Evolutionary conservation across 805 yeast species (phyloP), one percentile per base, ranked within the genome.

Genomic region (Yamadazyma kitorensis): DNA sequence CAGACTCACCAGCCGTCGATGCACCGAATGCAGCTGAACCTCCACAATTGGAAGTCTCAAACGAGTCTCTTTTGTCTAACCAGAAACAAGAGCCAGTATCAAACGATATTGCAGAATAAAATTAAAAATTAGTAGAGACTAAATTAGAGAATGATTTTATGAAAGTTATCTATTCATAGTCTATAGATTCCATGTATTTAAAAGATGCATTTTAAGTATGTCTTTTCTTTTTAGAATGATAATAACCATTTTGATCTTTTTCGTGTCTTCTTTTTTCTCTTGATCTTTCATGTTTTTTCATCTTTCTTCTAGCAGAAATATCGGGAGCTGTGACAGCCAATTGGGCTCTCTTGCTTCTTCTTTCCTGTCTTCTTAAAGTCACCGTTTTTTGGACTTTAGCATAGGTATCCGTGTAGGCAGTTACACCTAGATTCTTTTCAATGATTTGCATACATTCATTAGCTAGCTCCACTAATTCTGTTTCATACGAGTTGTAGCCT

Each of bases 271-370:
- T 74, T 68, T 82, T 85, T 43, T 84, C 93, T 55, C 89, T 78
- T 18, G 76, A 72, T 48, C 81, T 74, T 24, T 71, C 77, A 61
- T 89, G 94, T 56, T 84, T 86, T 59, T 70, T 81, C 50, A 86
- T 52, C 61, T 83, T 86, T 57, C 85, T 76, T 45, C 72, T 74
- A 2, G 96, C 93, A n/a, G 86, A 81, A 26, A 74, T 60, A 11
- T 83, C 95, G 1, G 98, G 98, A 4, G 82, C 84, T 14, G 71
- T 74, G 8, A 89, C 69, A 3, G 87, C 83, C 53, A 86, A 61
- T 39, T 83, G 80, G 0, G 95, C 83, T 37, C 88, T 71, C 52
- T 80, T 82, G 0, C 84, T 74, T 52, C 72, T 78, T 59, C 97
- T 77, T 31, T 86, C 94, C 39, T 73, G 72, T 50, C 97, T 75